Evolutionary conservation across 805 yeast genomes (phyloP).

Genomic region (Schizosaccharomyces lindneri): DNA sequence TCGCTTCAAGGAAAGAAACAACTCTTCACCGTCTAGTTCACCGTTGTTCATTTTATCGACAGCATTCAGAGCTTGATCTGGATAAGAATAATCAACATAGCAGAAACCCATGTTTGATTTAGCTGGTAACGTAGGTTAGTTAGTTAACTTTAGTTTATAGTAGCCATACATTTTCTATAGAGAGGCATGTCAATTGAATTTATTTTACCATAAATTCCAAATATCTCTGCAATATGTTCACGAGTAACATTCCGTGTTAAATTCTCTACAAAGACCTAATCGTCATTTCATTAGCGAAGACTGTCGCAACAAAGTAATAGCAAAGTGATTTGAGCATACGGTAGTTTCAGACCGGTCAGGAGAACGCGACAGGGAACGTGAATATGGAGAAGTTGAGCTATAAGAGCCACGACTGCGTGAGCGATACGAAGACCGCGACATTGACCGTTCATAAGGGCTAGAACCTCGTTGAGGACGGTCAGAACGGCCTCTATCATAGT

Average conservation of each 20-base stretch:
- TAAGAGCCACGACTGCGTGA: neutral
- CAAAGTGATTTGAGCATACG: too few relatives aligned
- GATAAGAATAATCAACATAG: neutral
- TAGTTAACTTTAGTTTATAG: neutral
- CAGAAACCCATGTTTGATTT: neutral
- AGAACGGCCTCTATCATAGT: too few relatives aligned
- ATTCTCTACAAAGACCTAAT: constrained; percentile 5
- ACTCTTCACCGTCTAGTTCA: neutral
- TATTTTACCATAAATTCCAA: constrained; percentile 6
- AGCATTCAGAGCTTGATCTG: neutral
- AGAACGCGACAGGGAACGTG: neutral
- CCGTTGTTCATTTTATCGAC: neutral
- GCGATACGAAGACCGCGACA: too few relatives aligned
- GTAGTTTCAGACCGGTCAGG: neutral
- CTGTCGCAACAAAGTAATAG: too few relatives aligned
- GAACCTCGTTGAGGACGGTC: too few relatives aligned
- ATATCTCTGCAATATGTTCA: constrained; percentile 7
- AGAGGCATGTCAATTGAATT: constrained; percentile 4
- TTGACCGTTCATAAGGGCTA: too few relatives aligned
- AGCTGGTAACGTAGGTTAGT: neutral
- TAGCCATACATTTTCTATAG: neutral
- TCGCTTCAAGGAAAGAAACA: neutral
- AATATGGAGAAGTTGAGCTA: neutral
- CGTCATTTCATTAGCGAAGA: neutral
- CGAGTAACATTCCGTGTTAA: constrained; percentile 6